Evolutionary conservation across 208 protist genomes (phyloP).

Genomic region (Trypanosoma avium): DNA sequence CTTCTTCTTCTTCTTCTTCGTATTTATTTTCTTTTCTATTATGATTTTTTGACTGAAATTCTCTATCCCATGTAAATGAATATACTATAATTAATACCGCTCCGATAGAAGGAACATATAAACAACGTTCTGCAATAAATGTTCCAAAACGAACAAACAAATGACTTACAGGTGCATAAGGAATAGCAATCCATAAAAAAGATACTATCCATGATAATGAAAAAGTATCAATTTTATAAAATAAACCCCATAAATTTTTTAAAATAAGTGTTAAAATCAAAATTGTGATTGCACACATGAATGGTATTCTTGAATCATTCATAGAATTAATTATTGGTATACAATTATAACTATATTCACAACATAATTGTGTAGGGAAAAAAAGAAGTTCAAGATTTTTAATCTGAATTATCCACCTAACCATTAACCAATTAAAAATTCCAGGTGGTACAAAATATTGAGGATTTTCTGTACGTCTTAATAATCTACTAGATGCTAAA

Average conservation of each 20-base stretch:
- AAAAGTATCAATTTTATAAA: slow-evolving; percentile 3
- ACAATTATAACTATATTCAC: slow-evolving; percentile 91
- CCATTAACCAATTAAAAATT: slow-evolving; percentile 39
- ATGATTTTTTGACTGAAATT: neutral
- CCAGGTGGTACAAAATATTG: slow-evolving; percentile 57
- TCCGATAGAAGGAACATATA: slow-evolving; percentile 84
- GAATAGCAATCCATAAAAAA: slow-evolving; percentile 60
- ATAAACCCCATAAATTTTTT: slow-evolving; percentile 16
- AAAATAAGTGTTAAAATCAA: slow-evolving; percentile 15
- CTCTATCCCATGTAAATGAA: slow-evolving; percentile 20
- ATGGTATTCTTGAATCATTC: slow-evolving; percentile 37
- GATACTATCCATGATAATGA: slow-evolving; percentile 7
- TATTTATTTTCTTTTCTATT: neutral
- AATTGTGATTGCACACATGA: slow-evolving; percentile 22
- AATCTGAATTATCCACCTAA: slow-evolving; percentile 64
- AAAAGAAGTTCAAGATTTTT: slow-evolving; percentile 86
- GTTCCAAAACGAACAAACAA: slow-evolving; percentile 84
- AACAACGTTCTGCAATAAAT: slow-evolving; percentile 83
- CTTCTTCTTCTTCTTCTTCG: neutral
- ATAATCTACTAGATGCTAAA: slow-evolving; percentile 36
- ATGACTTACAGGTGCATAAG: slow-evolving; percentile 80
- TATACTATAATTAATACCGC: slow-evolving; percentile 37
- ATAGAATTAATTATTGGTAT: slow-evolving; percentile 57
- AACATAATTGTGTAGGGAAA: slow-evolving; percentile 73
- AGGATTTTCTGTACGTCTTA: slow-evolving; percentile 83